These are phyloP conservation scores for Paramecium sexaurelia DNA, from an alignment of 73 alveolate species.

Conservation along the genomic window DNA sequence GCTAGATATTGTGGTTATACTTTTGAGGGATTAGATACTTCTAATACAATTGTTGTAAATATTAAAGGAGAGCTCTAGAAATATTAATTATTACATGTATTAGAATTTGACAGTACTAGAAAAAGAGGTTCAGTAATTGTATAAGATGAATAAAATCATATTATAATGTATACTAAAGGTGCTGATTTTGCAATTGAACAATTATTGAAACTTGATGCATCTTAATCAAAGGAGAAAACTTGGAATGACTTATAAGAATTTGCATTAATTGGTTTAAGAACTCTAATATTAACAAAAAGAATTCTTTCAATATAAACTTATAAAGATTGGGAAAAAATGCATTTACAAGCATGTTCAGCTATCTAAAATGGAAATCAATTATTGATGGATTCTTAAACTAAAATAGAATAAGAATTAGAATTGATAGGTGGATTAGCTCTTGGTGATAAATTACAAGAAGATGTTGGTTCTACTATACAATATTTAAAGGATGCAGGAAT, in stretches of 20 bases:
- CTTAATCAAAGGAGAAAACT: conserved; percentile 30
- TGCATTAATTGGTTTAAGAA: conserved; percentile 94
- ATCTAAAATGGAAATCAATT: conserved; percentile 54
- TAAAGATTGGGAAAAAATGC: conserved; percentile 74
- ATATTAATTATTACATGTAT: conserved; percentile 59
- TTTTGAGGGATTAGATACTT: conserved; percentile 71
- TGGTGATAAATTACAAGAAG: conserved; percentile 97
- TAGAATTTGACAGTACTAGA: conserved; percentile 70
- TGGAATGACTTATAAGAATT: conserved; percentile 68
- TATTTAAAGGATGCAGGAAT: conserved; percentile 90
- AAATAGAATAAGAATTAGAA: conserved; percentile 83
- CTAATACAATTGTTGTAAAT: conserved; percentile 64
- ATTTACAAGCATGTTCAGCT: conserved; percentile 35
- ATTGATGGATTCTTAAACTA: conserved; percentile 73
- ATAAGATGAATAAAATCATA: conserved; percentile 74
- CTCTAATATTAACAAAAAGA: conserved; percentile 89
- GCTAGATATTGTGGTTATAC: conserved; percentile 78
- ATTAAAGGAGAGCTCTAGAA: conserved; percentile 63
- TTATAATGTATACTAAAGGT: conserved; percentile 86
- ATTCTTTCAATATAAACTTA: conserved; percentile 64
- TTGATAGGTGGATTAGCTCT: conserved; percentile 95
- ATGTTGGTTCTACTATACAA: conserved; percentile 96
- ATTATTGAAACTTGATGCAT: conserved; percentile 55
- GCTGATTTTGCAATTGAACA: conserved; percentile 92
- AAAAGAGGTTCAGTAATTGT: conserved; percentile 82